Evolutionary conservation across 257 asterid species (phyloP).

Genomic region (Forsythia suspensa): DNA sequence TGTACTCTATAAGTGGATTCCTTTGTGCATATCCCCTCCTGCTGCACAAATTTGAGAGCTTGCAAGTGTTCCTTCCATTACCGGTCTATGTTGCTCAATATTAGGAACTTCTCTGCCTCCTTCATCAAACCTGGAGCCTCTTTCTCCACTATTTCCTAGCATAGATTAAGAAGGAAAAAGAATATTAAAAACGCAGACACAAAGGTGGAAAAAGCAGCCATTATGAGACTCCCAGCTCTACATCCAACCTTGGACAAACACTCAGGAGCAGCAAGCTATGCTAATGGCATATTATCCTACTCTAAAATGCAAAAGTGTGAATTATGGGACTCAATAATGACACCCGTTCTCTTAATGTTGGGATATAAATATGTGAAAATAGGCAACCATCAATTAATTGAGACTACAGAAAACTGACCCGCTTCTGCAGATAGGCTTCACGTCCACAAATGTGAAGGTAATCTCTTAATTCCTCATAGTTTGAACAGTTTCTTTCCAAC

Average conservation of each 20-base stretch:
- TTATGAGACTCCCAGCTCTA: neutral
- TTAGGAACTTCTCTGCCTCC: constrained; percentile 94
- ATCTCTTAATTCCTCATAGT: constrained; percentile 51
- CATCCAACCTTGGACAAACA: neutral
- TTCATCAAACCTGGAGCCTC: constrained; percentile 95
- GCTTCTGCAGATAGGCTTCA: constrained; percentile 78
- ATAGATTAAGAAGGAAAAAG: constrained; percentile 1
- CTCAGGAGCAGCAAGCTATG: neutral
- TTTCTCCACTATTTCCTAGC: constrained; percentile 87
- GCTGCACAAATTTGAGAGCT: constrained; percentile 98
- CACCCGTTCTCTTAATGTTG: neutral
- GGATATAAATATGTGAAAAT: neutral
- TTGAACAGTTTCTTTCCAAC: constrained; percentile 46
- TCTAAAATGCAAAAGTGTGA: neutral
- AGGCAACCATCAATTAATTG: constrained; percentile 8
- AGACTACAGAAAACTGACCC: constrained; percentile 54
- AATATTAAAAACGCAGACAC: neutral
- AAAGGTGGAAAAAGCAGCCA: neutral
- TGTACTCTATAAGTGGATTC: constrained; percentile 96
- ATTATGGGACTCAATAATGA: neutral
- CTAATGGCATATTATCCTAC: neutral
- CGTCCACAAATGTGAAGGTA: constrained; percentile 70
- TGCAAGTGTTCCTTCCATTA: constrained; percentile 99
- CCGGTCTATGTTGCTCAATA: constrained; percentile 89
- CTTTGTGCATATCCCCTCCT: constrained; percentile 99